Evolutionary conservation across 768 basidiomycete genomes (phyloP), one percentile per base, ranked within the genome.

Genomic region (Xanthoconium purpureum): DNA sequence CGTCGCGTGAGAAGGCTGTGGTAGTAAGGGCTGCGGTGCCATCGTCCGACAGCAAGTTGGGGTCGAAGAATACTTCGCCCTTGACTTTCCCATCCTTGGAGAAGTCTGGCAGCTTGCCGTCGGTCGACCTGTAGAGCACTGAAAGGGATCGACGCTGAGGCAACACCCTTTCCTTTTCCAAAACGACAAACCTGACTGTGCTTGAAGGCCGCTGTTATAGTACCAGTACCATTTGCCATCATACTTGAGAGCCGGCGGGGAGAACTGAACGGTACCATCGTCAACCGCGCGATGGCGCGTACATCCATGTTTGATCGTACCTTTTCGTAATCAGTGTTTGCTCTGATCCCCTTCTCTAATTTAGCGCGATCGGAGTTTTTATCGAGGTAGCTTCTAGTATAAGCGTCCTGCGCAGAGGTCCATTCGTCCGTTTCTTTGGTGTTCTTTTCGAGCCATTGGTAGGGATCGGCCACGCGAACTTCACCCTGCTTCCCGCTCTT

Each of bases 201-300:
- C 77, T 59, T 90, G 84, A 29, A 92, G 78, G 32, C 90, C 91
- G 50, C 81, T 84, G 71, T 93, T 91, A 65, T 86, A 81, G 64
- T 79, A 81, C 88, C 89, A 90, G 63, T 93, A 94, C 85, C 88
- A 93, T 47, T 79, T 80, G 15, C 78, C 80, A 62, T 91, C 88
- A 14, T 84, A 75, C 57, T 82, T 80, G 50, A 88, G 68, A 9
- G 66, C 60, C 0, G 90, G 91, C 0, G 83, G 73, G 20, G 80
- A 82, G 67, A 89, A 88, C 87, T 89, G 67, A 18, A 49, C 48
- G 52, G 44, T 52, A 7, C 0, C 49, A 38, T 38, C 36, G 48
- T 63, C 48, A 58, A 46, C 30, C 13, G 33, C 15, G 32, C 18
- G 37, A 54, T 47, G 3, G 54, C 11, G 35, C 11, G 13, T 18